Conservation (phyloP, 2,329 filamentous ascomycete species). For the Talaromyces rugulosus region DNA sequence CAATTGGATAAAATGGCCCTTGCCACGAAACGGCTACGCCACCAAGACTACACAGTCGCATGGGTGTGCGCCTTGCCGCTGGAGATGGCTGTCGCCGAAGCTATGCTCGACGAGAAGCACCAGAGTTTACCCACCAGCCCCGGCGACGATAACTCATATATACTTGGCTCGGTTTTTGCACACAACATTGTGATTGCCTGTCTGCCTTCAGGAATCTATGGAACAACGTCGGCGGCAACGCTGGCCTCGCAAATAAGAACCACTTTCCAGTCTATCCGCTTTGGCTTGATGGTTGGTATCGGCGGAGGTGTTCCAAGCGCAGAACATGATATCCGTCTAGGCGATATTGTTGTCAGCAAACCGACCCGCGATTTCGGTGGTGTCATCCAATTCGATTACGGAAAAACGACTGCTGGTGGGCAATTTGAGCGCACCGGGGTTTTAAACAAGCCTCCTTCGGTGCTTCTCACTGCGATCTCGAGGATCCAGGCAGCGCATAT, state of each 20-base stretch:
- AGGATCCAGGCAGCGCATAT: not conserved
- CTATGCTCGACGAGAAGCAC: constrained; percentile 14
- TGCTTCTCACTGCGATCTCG: not conserved
- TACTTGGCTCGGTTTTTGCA: constrained; percentile 7
- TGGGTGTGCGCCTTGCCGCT: constrained; percentile 13
- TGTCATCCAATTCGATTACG: constrained; percentile 18
- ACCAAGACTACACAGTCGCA: constrained; percentile 9
- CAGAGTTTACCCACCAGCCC: not conserved
- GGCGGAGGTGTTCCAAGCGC: constrained; percentile 24
- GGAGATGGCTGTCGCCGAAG: constrained; percentile 10
- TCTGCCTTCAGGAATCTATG: constrained; percentile 28
- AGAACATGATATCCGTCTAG: constrained; percentile 11
- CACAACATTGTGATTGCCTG: constrained; percentile 33
- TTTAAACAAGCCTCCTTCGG: constrained; percentile 1
- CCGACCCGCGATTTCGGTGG: constrained; percentile 13
- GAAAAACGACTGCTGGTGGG: not conserved
- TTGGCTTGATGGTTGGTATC: constrained; percentile 40
- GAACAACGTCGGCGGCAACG: constrained; percentile 19
- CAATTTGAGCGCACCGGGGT: not conserved
- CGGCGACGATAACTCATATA: constrained; percentile 1
- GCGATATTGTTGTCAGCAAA: constrained; percentile 14
- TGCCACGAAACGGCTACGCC: not conserved
- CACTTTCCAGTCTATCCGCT: constrained; percentile 15
- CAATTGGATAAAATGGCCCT: too few species aligned
- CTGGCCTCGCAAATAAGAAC: constrained; percentile 10